Evolutionary conservation across 352 stramenopile species (phyloP), one percentile per base, ranked within the genome.

Genomic region (Phytophthora ramorum): DNA sequence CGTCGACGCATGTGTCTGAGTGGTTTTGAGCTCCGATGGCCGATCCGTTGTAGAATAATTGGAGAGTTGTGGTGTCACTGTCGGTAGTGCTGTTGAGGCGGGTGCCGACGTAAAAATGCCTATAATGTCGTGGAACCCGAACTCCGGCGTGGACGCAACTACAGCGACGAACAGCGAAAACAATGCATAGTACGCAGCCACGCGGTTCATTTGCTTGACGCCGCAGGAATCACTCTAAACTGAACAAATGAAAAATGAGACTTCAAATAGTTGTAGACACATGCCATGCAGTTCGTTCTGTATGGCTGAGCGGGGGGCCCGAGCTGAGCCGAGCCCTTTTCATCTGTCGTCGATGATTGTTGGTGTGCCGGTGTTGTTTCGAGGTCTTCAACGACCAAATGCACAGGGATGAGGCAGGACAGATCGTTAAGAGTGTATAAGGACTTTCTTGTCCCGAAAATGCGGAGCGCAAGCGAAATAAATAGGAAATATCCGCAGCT

Each of bases 331-430:
- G 41, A 57, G 12, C 37, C 16, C 14, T 20, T 44, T 44, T 44
- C 37, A 44, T 44, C 37, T 8, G 14, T 44, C 32, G n/a, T 41
- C 37, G 56, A 50, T 44, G 35, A 58, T 58, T 64, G 46, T 45
- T 45, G 26, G 12, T 51, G 46, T 57, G 12, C 34, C 12, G 22
- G 7, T 28, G 24, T 58, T 57, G 22, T 57, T 17, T 46, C 20
- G 19, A n/a, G 20, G 49, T 51, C 57, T 58, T 52, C 38, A 59
- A 65, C 38, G 41, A 57, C 47, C 41, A 32, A 26, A 43, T 48
- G 47, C 58, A 59, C 57, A 52, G n/a, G 10, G 35, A 52, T 65
- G 58, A 46, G 47, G 40, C 57, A 34, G 26, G 19, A 32, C 58
- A 65, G 46, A 64, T 64, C 57, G 37, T 17, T 46, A 49, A 40